phyloP scores from a whole-genome alignment of 441 rosid genomes.

The Eruca vesicaria region DNA sequence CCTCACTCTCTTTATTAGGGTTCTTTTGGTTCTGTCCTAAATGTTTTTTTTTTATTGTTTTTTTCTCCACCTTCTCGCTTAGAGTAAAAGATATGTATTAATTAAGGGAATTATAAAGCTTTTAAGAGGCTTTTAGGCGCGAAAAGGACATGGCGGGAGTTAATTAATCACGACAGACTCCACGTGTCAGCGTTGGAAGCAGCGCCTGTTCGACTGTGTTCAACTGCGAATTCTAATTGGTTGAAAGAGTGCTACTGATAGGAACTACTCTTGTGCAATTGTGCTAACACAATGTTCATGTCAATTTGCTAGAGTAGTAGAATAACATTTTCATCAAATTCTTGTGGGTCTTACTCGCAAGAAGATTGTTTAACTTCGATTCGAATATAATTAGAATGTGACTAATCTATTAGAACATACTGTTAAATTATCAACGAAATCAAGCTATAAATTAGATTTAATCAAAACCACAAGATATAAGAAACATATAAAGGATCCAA shows the following conservation, averaged over 20 bases:
- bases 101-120: not conserved
- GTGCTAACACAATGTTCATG: not conserved
- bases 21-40: not conserved
- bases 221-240: not conserved
- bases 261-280: not conserved
- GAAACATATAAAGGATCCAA: not conserved
- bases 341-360: not conserved
- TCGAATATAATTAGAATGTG: not conserved
- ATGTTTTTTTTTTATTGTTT: not conserved
- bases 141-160: slow-evolving; percentile 26
- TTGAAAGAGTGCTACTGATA: not conserved
- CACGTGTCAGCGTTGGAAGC: not conserved
- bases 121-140: slow-evolving; percentile 23
- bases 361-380: not conserved
- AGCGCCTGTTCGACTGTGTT: not conserved
- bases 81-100: slow-evolving; percentile 13
- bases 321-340: not conserved
- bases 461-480: not conserved
- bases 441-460: not conserved
- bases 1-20: not conserved
- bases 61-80: not conserved
- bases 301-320: not conserved
- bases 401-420: not conserved
- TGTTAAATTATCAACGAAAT: not conserved
- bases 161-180: not conserved